A percentile compares a stretch with the other conserved stretches of the same genome.
Evolutionary conservation across 371 early-diverging fungal species (phyloP).

Genomic region (Apophysomyces ossiformis): DNA sequence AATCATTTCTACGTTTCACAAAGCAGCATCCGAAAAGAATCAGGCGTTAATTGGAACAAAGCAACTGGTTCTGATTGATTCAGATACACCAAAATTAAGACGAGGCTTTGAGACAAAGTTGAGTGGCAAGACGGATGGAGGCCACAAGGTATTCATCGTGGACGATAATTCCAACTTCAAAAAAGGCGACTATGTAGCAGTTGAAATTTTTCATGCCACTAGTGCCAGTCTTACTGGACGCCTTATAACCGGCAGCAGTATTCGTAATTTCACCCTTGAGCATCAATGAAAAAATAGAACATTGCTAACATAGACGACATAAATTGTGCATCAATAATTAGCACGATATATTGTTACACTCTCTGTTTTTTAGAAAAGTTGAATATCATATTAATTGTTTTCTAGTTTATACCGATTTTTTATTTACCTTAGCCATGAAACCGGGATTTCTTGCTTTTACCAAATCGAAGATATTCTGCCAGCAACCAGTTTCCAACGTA

Average conservation of each 20-base stretch:
- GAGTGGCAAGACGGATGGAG: constrained; percentile 64
- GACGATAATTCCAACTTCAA: constrained; percentile 16
- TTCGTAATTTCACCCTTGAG: constrained; percentile 17
- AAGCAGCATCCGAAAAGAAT: constrained; percentile 58
- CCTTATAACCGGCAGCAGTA: constrained; percentile 22
- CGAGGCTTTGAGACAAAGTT: constrained; percentile 38
- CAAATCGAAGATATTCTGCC: no score
- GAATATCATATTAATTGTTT: no score
- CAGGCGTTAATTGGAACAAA: constrained; percentile 54
- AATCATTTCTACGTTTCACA: constrained; percentile 71
- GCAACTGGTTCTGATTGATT: constrained; percentile 73
- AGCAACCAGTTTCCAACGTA: no score
- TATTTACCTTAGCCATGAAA: no score
- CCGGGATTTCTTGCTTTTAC: no score
- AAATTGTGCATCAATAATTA: no score
- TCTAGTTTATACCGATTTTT: no score
- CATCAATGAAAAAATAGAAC: not conserved
- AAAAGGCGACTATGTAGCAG: constrained; percentile 45
- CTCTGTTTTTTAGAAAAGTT: no score
- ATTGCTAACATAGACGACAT: no score
- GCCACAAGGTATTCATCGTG: constrained; percentile 57
- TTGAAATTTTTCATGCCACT: constrained; percentile 32
- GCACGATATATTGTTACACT: no score
- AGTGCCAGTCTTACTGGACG: constrained; percentile 44
- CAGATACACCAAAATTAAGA: constrained; percentile 51